Evolutionary conservation across 129 eudicot genomes (phyloP), one percentile per base, ranked within the genome.

Genomic region (Helianthus tuberosus): DNA sequence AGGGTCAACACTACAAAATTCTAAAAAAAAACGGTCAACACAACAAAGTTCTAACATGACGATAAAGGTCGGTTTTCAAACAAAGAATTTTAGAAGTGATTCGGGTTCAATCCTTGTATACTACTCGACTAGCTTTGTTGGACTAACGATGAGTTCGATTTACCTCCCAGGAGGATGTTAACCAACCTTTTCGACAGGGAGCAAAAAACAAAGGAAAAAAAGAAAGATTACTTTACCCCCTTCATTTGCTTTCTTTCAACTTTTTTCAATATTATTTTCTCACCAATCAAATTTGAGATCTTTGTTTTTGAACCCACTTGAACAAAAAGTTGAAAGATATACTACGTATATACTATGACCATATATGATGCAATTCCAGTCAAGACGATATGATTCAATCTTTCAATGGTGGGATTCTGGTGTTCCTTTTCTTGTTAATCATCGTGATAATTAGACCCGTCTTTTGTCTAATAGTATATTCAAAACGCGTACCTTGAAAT

Each of bases 301-400:
- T 27, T 59, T 59, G 65, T 59, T 59, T 59, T 27, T 59, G 15
- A 27, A 27, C 41, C 65, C 65, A 59, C 80, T 75, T 32, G 67
- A 80, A 54, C 32, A 69, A 60, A 60, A 74, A 68, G 72, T 53
- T 61, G 65, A 80, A 69, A 75, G 57, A 66, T 72, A 79, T 72
- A 79, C 54, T 32, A 27, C n/a, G n/a, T 79, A 72, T 71, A 76
- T 76, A 27, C 70, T 11, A 59, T 59, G 16, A 66, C 54, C 6
- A 61, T 54, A 59, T 80, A 59, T 80, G 88, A 85, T 84, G 93
- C 87, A 84, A 72, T 87, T 84, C 87, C 83, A 73, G 79, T 80
- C 52, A 60, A 13, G 73, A 65, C 65, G 83, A 47, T 29, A 65
- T 66, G 83, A 79, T 20, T 20, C 75, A 62, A 73, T 79, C 74